Evolutionary conservation across 768 basidiomycete genomes (phyloP), one percentile per base, ranked within the genome.

Genomic region (Xerocomellus amylosporus): DNA sequence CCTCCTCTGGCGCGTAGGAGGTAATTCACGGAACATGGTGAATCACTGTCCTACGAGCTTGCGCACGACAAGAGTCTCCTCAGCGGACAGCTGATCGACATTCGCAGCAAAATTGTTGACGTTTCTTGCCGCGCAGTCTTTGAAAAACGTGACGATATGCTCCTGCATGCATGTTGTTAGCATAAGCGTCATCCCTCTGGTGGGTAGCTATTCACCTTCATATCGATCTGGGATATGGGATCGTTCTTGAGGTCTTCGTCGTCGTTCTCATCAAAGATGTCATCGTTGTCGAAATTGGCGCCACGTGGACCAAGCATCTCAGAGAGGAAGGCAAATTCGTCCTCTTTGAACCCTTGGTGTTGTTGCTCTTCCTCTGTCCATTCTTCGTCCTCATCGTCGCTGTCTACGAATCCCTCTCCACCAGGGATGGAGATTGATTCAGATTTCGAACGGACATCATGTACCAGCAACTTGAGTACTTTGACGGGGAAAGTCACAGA

Each of bases 201-300:
- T 8, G 6, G n/a, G 14, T 41, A 12, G 17, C 8, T 8, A 26
- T 76, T 58, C 55, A 85, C 86, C 60, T 72, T 73, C 74, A 98
- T 84, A 62, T 98, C 92, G 65, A 98, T 86, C 54, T 87, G 84
- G 22, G 87, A 90, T 51, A 97, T 77, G 5, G 90, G 86, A 70
- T 98, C 96, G 50, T 81, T 84, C 73, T 82, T 83, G 45, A 98
- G 77, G 67, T 98, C 95, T 58, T 94, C 92, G 65, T 98, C 95
- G 12, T 86, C 88, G 40, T 78, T 82, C 41, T 82, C 83, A 15
- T 88, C 82, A 46, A 86, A 71, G n/a, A 86, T 76, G 41, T 88
- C 86, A 62, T 92, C 89, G 58, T 86, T 88, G 63, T 90, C 90
- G 62, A 87, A 83, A 24, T 85, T 80, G 63, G 83, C 77, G 8